A percentile compares a stretch with the other conserved stretches of the same genome.
These are phyloP conservation scores for Penicillium sp. DNA, from an alignment of 2,329 filamentous ascomycete species.

Conservation along the genomic window DNA sequence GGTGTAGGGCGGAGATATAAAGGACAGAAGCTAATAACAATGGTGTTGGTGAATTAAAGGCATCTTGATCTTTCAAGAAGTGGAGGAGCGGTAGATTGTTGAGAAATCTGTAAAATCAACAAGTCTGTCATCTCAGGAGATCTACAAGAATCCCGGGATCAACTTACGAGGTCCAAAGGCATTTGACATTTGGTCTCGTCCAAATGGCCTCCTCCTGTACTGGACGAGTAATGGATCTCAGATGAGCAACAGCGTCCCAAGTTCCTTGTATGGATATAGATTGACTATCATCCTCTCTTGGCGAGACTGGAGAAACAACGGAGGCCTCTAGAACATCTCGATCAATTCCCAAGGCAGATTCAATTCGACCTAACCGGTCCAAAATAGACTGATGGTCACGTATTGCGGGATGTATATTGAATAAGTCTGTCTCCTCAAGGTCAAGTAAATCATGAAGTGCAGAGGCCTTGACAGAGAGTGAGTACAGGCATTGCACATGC, in stretches of 20 bases:
- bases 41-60: constrained; percentile 27
- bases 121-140: background rate
- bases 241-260: constrained; percentile 24
- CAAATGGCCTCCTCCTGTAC: constrained; percentile 22
- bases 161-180: constrained; percentile 29
- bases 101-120: constrained; percentile 21
- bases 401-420: constrained; percentile 3
- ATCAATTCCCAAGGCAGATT: constrained; percentile 24
- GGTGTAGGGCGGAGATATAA: constrained; percentile 31
- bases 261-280: constrained; percentile 16
- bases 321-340: constrained; percentile 4
- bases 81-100: constrained; percentile 30
- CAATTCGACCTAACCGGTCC: constrained; percentile 27
- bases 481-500: background rate
- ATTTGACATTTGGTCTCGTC: constrained; percentile 25
- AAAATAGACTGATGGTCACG: constrained; percentile 22
- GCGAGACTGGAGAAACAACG: constrained; percentile 5
- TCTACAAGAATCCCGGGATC: background rate
- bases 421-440: constrained; percentile 4
- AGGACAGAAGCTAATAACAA: constrained; percentile 29
- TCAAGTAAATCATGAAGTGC: constrained; percentile 22
- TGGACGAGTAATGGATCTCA: constrained; percentile 24
- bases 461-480: constrained; percentile 21
- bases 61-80: constrained; percentile 28
- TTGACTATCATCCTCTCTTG: constrained; percentile 14